Conservation (phyloP, 441 rosid genomes). For the Mallotus repandus region DNA sequence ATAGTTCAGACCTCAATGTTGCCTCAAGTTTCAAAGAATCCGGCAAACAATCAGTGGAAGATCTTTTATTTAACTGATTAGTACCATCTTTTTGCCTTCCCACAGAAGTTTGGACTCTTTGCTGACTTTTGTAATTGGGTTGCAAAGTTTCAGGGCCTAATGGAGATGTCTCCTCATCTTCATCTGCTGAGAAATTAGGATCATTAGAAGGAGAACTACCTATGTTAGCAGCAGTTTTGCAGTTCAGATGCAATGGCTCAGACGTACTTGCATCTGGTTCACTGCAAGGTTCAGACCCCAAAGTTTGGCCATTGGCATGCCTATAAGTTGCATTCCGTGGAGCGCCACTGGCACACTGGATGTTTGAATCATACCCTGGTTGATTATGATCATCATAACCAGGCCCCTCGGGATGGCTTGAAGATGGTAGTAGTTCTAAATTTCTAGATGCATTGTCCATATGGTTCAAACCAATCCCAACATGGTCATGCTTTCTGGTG, state of each 20-base stretch:
- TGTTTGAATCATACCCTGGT: conserved; percentile 34
- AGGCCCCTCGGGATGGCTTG: conserved; percentile 41
- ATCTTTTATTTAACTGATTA: conserved; percentile 21
- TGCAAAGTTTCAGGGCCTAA: conserved; percentile 44
- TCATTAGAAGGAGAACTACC: conserved; percentile 56
- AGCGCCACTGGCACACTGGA: conserved; percentile 31
- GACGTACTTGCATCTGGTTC: conserved; percentile 90
- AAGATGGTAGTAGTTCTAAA: conserved; percentile 42
- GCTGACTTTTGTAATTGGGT: conserved; percentile 38
- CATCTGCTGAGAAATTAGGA: conserved; percentile 56
- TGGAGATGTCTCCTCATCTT: conserved; percentile 64
- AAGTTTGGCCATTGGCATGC: conserved; percentile 47
- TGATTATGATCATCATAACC: conserved; percentile 37
- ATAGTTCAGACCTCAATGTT: conserved; percentile 74
- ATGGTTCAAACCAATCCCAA: conserved; percentile 40
- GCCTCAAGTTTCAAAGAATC: conserved; percentile 80
- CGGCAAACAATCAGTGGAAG: conserved; percentile 34
- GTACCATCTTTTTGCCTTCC: conserved; percentile 30
- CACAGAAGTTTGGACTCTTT: conserved; percentile 31
- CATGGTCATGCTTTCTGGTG: conserved; percentile 42
- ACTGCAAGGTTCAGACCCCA: conserved; percentile 82
- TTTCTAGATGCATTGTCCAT: conserved; percentile 39
- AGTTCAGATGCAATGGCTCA: conserved; percentile 60
- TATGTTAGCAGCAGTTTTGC: conserved; percentile 44
- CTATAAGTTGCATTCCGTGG: conserved; percentile 35